Evolutionary conservation across 1,284 basidiomycete genomes (phyloP), one percentile per base, ranked within the genome.

Genomic region (Chalciporus sp.): DNA sequence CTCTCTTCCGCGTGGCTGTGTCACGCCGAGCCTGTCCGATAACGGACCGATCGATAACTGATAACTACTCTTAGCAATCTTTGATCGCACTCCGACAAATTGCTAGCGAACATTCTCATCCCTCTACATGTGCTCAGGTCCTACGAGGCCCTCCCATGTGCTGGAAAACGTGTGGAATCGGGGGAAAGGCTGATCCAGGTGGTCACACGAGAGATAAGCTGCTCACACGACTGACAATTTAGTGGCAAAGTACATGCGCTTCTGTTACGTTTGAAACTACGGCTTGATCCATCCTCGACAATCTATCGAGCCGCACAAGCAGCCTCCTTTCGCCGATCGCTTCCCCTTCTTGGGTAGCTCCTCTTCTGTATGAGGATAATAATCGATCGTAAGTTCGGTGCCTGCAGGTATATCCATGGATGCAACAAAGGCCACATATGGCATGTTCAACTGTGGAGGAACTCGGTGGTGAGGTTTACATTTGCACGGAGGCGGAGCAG

Each of bases 371-470:
- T 61, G 64, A 17, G 86, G 84, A 57, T 82, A 72, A 58, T 88
- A 88, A 63, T 88, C 84, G 26, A 88, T 77, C 0, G 81, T 83
- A 3, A 88, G 76, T 56, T 89, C 86, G 3, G 74, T 78, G 31
- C 72, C 66, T 0, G 79, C 74, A 0, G 69, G 71, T 51, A 88
- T 82, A 55, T 79, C 63, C 42, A 67, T 49, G 1, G 64, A 71
- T 0, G 85, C 79, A 1, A 78, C 82, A 52, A 85, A 85, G 2
- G 78, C 81, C 40, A 87, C 72, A 59, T 84, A 85, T 0, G 83
- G 83, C 63, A 79, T 78, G 11, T 85, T 81, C 58, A 75, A 72
- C 83, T 86, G 52, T 1, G 37, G 23, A 23, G n/a, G 40, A 43
- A 35, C 20, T 59, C 41, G 53, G 35, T 29, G 11, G 39, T 12